These are phyloP conservation scores for Medicago ruthenica DNA, from an alignment of 306 rosid species.

Conservation along the genomic window DNA sequence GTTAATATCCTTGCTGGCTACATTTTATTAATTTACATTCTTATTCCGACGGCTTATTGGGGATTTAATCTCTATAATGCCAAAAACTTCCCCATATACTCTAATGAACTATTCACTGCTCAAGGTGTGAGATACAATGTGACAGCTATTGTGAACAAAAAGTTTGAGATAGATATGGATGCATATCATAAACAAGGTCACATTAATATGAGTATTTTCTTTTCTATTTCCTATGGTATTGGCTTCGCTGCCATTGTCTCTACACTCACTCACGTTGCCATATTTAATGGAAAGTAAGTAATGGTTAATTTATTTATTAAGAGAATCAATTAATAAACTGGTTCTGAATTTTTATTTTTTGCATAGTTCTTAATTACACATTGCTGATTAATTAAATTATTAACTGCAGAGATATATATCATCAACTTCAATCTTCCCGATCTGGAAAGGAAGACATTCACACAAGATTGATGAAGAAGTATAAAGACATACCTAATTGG, in stretches of 20 bases:
- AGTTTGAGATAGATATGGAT: conserved; percentile 61
- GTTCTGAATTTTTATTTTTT: too few species aligned
- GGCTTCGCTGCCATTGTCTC: conserved; percentile 72
- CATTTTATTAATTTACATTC: conserved; percentile 46
- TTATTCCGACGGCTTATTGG: conserved; percentile 67
- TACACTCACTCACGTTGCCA: conserved; percentile 66
- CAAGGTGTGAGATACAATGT: conserved; percentile 58
- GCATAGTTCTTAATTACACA: too few species aligned
- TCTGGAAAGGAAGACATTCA: conserved; percentile 62
- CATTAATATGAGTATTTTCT: conserved; percentile 57
- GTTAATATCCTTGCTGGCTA: conserved; percentile 63
- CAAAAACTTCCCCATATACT: conserved; percentile 64
- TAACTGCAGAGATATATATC: conserved; percentile 55
- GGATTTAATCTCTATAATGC: conserved; percentile 58
- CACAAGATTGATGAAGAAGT: conserved; percentile 71
- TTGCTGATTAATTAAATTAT: neutral
- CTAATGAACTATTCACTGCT: conserved; percentile 49
- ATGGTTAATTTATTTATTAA: neutral
- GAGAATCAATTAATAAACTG: too few species aligned
- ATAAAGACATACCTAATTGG: conserved; percentile 67
- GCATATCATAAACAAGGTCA: conserved; percentile 56
- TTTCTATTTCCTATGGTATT: conserved; percentile 59
- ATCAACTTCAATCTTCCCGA: conserved; percentile 49
- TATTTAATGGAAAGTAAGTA: conserved; percentile 63
- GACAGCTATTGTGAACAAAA: conserved; percentile 54